phyloP scores from a whole-genome alignment of 1,284 basidiomycete genomes.

The Ganoderma leucocontextum region DNA sequence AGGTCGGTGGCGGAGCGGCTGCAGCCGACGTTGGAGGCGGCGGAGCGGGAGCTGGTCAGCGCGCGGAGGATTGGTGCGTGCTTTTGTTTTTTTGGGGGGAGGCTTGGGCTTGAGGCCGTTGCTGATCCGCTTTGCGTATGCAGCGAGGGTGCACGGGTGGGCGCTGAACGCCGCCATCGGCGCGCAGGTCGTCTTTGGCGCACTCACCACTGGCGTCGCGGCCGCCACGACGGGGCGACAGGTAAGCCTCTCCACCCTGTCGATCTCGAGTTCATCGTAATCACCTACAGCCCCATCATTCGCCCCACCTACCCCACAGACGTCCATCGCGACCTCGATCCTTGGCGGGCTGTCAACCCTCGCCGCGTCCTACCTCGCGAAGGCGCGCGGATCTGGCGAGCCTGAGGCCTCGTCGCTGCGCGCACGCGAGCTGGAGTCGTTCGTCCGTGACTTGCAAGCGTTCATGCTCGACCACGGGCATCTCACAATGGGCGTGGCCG shows the following conservation, averaged over 20 bases:
- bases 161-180: slow-evolving; percentile 63
- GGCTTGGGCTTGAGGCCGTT: neutral
- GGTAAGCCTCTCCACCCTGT: slow-evolving; percentile 30
- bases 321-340: slow-evolving; percentile 42
- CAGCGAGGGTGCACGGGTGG: slow-evolving; percentile 57
- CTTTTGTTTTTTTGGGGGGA: neutral
- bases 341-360: slow-evolving; percentile 66
- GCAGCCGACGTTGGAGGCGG: slow-evolving; percentile 42
- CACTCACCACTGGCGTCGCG: slow-evolving; percentile 72
- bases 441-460: slow-evolving; percentile 64
- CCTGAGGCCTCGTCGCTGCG: slow-evolving; percentile 64
- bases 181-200: slow-evolving; percentile 67
- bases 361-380: slow-evolving; percentile 75
- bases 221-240: slow-evolving; percentile 53
- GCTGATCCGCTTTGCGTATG: slow-evolving; percentile 3
- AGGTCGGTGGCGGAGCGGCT: slow-evolving; percentile 43
- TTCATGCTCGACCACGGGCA: slow-evolving; percentile 67
- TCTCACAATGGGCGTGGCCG: slow-evolving; percentile 36
- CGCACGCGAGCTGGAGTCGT: slow-evolving; percentile 67
- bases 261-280: slow-evolving; percentile 3
- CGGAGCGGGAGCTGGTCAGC: slow-evolving; percentile 36
- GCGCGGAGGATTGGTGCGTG: slow-evolving; percentile 37
- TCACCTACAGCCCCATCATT: slow-evolving; percentile 4
- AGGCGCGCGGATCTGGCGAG: slow-evolving; percentile 70
- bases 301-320: slow-evolving; percentile 29